Conservation (phyloP, 192 early-diverging fungal species). For the Mortierella hygrophila region DNA sequence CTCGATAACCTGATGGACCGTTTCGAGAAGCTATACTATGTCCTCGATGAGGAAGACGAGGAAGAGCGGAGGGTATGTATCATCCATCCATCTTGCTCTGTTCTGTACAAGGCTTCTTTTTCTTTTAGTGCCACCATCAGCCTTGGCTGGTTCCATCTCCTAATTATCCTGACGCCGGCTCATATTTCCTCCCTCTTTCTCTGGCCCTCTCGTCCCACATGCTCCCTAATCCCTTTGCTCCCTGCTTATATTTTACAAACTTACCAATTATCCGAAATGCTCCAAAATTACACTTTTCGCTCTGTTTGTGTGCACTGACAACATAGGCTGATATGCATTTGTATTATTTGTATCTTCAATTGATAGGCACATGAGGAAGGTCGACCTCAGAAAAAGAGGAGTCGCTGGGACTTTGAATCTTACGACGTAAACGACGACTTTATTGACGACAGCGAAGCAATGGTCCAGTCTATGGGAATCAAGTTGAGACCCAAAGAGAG, state of each 20-base stretch:
- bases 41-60: constrained; percentile 1
- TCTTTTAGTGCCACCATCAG: too few species aligned
- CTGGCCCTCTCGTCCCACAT: not conserved
- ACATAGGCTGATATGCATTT: not conserved
- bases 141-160: not conserved
- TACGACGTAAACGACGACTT: constrained; percentile 71
- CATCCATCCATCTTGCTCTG: not conserved
- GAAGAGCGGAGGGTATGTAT: not conserved
- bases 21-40: not conserved
- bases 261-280: not conserved
- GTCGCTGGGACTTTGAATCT: constrained; percentile 55
- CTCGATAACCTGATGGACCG: constrained; percentile 3
- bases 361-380: not conserved
- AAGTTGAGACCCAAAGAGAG: constrained; percentile 52
- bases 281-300: not conserved
- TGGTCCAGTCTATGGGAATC: constrained; percentile 53
- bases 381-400: constrained; percentile 20
- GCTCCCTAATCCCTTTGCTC: not conserved
- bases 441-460: constrained; percentile 72
- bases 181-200: not conserved
- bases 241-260: not conserved
- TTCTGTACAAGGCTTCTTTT: not conserved
- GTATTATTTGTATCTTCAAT: not conserved
- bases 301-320: not conserved
- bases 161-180: not conserved